Evolutionary conservation across 2,329 filamentous ascomycete genomes (phyloP).

Genomic region (Gliomastix tumulicola): DNA sequence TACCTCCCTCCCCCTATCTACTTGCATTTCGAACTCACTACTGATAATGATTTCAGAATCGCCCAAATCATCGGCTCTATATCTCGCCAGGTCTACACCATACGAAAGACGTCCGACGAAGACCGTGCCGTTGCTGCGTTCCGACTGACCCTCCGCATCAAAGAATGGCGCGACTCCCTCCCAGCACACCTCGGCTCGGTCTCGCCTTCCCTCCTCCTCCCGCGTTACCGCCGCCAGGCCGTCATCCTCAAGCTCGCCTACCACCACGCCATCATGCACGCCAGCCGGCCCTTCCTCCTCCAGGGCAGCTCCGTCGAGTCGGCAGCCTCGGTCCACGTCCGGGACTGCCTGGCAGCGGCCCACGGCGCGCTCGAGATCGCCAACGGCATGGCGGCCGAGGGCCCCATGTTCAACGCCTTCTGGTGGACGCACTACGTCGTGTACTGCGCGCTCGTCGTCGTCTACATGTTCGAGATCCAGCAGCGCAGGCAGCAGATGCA

Average conservation of each 20-base stretch:
- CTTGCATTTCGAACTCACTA: too few species aligned
- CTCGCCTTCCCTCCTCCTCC: slow-evolving; percentile 35
- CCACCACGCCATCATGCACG: slow-evolving; percentile 47
- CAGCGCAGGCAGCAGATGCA: slow-evolving; percentile 11
- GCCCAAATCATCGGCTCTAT: slow-evolving; percentile 29
- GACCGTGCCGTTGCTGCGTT: slow-evolving; percentile 28
- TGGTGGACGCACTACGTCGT: slow-evolving; percentile 48
- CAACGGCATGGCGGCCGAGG: slow-evolving; percentile 27
- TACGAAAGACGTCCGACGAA: slow-evolving; percentile 22
- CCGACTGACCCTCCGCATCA: slow-evolving; percentile 26
- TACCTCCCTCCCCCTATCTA: too few species aligned
- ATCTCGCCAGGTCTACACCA: slow-evolving; percentile 30
- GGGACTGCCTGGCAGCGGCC: slow-evolving; percentile 38
- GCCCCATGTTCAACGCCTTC: slow-evolving; percentile 37
- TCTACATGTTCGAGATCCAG: slow-evolving; percentile 47
- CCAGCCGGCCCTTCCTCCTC: slow-evolving; percentile 46
- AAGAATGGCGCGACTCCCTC: slow-evolving; percentile 29
- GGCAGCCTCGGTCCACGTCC: background rate
- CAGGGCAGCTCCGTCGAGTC: slow-evolving; percentile 15
- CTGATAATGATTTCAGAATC: too few species aligned
- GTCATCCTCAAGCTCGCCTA: slow-evolving; percentile 46
- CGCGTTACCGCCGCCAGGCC: slow-evolving; percentile 38
- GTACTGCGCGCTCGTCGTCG: slow-evolving; percentile 44
- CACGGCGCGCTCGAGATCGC: slow-evolving; percentile 34
- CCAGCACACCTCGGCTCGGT: slow-evolving; percentile 35